A percentile compares a stretch with the other conserved stretches of the same genome.
Evolutionary conservation across 2,329 filamentous ascomycete genomes (phyloP).

Genomic region (Sporothrix luriei): DNA sequence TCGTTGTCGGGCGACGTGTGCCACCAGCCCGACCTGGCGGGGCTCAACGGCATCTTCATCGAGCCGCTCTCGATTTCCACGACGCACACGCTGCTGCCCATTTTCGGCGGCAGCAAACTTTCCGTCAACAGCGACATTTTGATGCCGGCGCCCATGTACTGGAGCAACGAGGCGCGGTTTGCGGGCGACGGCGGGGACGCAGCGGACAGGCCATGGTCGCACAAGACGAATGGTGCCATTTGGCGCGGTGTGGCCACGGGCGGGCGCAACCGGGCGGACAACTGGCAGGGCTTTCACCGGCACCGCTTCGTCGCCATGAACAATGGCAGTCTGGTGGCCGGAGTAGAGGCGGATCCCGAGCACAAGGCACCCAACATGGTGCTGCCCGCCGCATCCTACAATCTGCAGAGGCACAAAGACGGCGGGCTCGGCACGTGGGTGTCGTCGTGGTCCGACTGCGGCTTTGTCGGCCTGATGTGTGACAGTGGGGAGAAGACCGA

Average conservation of each 20-base stretch:
- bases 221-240: slow-evolving; percentile 59
- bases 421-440: slow-evolving; percentile 56
- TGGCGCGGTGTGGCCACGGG: slow-evolving; percentile 72
- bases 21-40: slow-evolving; percentile 65
- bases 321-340: slow-evolving; percentile 62
- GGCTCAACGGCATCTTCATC: slow-evolving; percentile 66
- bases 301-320: slow-evolving; percentile 75
- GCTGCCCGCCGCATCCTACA: slow-evolving; percentile 52
- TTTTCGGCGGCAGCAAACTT: slow-evolving; percentile 71
- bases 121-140: slow-evolving; percentile 71
- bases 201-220: slow-evolving; percentile 57
- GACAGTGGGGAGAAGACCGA: slow-evolving; percentile 39
- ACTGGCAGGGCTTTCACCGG: slow-evolving; percentile 73
- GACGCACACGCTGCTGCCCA: slow-evolving; percentile 61
- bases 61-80: slow-evolving; percentile 59
- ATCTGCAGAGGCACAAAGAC: slow-evolving; percentile 50
- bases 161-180: slow-evolving; percentile 64
- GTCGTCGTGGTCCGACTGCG: slow-evolving; percentile 52
- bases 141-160: slow-evolving; percentile 70
- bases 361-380: slow-evolving; percentile 55
- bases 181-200: slow-evolving; percentile 46
- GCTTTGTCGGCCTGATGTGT: slow-evolving; percentile 60
- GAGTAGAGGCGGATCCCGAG: slow-evolving; percentile 51
- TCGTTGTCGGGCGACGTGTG: slow-evolving; percentile 64
- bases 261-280: slow-evolving; percentile 59